These are phyloP conservation scores for Hibiscus syriacus DNA, from an alignment of 345 rosid genomes.

Conservation along the genomic window DNA sequence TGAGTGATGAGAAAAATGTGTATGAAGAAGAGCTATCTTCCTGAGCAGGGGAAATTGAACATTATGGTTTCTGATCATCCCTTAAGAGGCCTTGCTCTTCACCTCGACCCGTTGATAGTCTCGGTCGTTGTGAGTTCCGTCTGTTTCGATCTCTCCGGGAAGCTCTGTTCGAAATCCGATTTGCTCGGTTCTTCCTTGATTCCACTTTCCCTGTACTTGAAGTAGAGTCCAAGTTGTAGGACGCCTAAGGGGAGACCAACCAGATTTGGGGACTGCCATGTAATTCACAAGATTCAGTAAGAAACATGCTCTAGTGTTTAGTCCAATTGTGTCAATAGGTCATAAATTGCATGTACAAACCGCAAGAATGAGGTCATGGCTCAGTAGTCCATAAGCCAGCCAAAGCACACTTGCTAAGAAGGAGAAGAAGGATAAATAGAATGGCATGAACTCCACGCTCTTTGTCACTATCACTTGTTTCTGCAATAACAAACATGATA, in stretches of 20 bases:
- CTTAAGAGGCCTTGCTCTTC: background rate
- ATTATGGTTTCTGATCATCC: background rate
- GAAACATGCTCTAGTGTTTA: background rate
- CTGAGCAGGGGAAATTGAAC: background rate
- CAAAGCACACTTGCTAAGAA: conserved; percentile 61
- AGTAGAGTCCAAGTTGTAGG: background rate
- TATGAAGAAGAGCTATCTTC: background rate
- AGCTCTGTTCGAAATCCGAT: conserved; percentile 43
- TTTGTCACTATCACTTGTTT: conserved; percentile 60
- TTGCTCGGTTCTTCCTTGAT: conserved; percentile 32
- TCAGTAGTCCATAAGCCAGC: conserved; percentile 65
- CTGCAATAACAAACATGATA: conserved; percentile 35
- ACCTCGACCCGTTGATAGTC: conserved; percentile 19
- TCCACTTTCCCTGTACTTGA: conserved; percentile 10
- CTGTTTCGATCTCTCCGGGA: conserved; percentile 23
- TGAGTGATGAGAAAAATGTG: too few relatives aligned
- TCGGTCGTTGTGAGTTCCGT: conserved; percentile 19
- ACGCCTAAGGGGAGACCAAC: conserved; percentile 1
- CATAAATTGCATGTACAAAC: conserved; percentile 27
- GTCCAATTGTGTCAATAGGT: background rate
- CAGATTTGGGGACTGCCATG: background rate
- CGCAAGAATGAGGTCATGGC: conserved; percentile 72
- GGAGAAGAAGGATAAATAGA: conserved; percentile 71
- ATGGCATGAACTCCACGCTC: conserved; percentile 93
- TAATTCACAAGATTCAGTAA: background rate